Base-by-base conservation (phyloP, 345 rosid genomes). In the Geranium rotundifolium region DNA sequence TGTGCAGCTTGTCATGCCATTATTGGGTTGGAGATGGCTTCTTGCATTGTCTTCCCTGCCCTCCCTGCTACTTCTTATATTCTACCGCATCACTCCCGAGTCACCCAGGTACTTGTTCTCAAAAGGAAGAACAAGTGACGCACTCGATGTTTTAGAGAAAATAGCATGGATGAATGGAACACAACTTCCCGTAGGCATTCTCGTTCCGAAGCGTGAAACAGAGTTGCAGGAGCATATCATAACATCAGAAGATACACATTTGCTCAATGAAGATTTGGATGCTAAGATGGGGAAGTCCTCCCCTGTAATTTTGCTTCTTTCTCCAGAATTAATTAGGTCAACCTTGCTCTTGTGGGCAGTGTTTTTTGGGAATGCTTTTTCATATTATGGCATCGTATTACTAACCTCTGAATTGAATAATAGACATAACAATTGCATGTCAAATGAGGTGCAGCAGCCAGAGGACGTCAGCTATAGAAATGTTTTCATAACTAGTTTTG, bases 21-120 rank as follows among this genome's bases (percentile, higher is more conserved):
- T 54, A 41, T 64, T 84, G 75, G 85, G 87, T 65, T 89, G 98
- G 97, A 82, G 98, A 74, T 92, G 98, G 96, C 75, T 92, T 64
- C 93, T 92, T 72, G 95, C 74, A 54, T 30, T 87, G 13, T 87
- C 95, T 63, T 76, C 95, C 65, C 16, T 85, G 52, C 98, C 97
- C 66, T 82, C 98, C 52, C 76, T 72, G 8, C 64, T 84, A 65
- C 95, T 92, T 68, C 95, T 89, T 68, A 1, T 83, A 46, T 92
- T 92, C 84, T 92, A 92, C 65, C 29, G 65, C 20, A 29, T 70
- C 72, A 74, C 91, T 18, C 91, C 95, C 0, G 95, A 92, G 75
- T 92, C 98, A 50, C 97, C 97, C 9, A 83, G 98, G 65, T 92
- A 80, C 71, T 72, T 92, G 49, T 77, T 89, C 80, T 63, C 80